Conservation (phyloP, 2,329 filamentous ascomycete species). For the Phialophora expanda region DNA sequence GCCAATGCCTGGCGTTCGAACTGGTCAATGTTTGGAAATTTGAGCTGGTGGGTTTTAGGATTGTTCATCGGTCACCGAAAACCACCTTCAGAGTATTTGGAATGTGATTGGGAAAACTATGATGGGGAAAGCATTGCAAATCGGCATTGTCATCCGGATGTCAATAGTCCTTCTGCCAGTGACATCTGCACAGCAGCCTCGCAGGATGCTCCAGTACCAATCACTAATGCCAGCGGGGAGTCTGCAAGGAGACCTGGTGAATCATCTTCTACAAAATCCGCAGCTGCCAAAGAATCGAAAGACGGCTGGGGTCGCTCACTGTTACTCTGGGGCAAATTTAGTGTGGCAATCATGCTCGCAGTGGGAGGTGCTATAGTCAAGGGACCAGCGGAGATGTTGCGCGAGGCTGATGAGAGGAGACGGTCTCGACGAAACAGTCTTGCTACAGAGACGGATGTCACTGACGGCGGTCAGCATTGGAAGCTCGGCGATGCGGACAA, state of each 20-base stretch:
- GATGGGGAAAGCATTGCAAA: constrained; percentile 38
- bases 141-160: constrained; percentile 20
- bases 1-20: constrained; percentile 45
- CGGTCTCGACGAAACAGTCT: constrained; percentile 26
- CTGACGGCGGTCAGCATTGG: not conserved
- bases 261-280: not conserved
- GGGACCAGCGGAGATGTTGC: constrained; percentile 51
- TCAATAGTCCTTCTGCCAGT: constrained; percentile 8
- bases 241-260: not conserved
- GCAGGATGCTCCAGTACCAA: not conserved
- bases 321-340: constrained; percentile 56
- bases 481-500: not conserved
- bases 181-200: not conserved
- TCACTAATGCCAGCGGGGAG: constrained; percentile 8
- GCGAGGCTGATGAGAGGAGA: constrained; percentile 33
- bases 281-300: constrained; percentile 7
- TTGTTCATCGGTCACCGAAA: constrained; percentile 40
- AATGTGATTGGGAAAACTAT: constrained; percentile 36
- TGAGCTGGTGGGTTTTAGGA: constrained; percentile 48
- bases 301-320: constrained; percentile 41
- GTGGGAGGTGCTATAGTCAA: constrained; percentile 56
- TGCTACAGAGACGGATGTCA: not conserved
- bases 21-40: constrained; percentile 42
- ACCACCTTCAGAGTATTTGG: constrained; percentile 19
- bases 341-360: constrained; percentile 54